These are phyloP conservation scores for Backusella westeae DNA, from an alignment of 192 early-diverging fungal species.

Conservation along the genomic window DNA sequence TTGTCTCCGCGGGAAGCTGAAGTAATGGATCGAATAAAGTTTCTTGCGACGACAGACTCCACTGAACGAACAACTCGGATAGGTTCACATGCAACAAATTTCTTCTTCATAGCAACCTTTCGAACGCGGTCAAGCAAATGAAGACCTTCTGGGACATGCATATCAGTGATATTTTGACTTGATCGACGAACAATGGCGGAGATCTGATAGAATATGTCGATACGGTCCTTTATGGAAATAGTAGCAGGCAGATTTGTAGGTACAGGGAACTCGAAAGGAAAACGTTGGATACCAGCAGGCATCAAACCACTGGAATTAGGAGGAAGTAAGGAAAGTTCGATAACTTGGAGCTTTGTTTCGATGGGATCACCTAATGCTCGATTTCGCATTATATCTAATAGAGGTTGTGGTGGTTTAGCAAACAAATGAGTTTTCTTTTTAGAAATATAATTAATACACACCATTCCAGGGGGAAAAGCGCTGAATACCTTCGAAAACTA, in stretches of 20 bases:
- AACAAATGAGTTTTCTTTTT: neutral
- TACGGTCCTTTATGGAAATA: slow-evolving; percentile 9
- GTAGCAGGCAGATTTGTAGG: slow-evolving; percentile 25
- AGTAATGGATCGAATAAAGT: neutral
- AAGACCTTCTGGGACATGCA: neutral
- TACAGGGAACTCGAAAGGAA: slow-evolving; percentile 36
- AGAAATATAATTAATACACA: neutral
- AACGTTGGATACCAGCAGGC: slow-evolving; percentile 21
- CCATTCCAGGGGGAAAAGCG: slow-evolving; percentile 17
- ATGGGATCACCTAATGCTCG: slow-evolving; percentile 2
- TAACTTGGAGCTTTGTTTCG: slow-evolving; percentile 20
- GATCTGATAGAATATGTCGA: slow-evolving; percentile 26
- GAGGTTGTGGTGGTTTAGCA: neutral
- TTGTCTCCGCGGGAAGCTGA: neutral
- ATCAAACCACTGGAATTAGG: slow-evolving; percentile 14
- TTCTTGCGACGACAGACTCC: neutral
- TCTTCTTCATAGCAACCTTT: slow-evolving; percentile 5
- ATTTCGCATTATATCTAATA: slow-evolving; percentile 17
- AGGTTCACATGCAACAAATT: neutral
- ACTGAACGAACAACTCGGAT: slow-evolving; percentile 22
- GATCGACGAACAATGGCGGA: slow-evolving; percentile 12
- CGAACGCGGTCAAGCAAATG: neutral
- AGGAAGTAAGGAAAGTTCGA: slow-evolving; percentile 29
- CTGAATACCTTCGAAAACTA: slow-evolving; percentile 28
- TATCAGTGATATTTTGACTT: neutral